Evolutionary conservation across 805 yeast species (phyloP).

Genomic region (Groenewaldozyma tartarivorans): DNA sequence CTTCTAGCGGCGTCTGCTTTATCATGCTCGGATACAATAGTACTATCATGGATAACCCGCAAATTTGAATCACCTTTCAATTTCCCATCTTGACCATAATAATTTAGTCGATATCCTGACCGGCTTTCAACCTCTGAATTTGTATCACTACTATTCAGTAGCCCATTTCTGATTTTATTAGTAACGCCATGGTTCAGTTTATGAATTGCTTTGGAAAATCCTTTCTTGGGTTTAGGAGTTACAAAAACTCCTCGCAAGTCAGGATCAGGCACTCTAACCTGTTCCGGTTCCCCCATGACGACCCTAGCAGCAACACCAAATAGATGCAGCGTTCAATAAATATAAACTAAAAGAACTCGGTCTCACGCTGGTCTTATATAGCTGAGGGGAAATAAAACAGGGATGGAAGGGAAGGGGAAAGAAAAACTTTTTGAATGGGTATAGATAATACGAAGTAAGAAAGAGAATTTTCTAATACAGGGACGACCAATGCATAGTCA

Average conservation of each 20-base stretch:
- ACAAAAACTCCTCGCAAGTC: constrained; percentile 14
- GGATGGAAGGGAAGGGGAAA: no score
- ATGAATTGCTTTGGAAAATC: constrained; percentile 14
- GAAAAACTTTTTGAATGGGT: no score
- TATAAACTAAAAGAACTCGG: no score
- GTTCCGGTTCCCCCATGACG: no score
- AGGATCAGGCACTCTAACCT: constrained; percentile 4
- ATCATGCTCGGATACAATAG: background rate
- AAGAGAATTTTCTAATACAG: no score
- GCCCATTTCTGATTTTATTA: constrained; percentile 11
- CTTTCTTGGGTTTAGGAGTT: constrained; percentile 14
- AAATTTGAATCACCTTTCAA: constrained; percentile 11
- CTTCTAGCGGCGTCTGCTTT: background rate
- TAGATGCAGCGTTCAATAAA: no score
- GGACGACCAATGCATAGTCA: no score
- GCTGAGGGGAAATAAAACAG: no score
- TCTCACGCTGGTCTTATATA: no score
- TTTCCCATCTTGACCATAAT: constrained; percentile 9
- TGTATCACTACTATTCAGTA: constrained; percentile 11
- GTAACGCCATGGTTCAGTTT: constrained; percentile 13
- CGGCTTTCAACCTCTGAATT: constrained; percentile 7
- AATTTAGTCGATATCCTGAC: constrained; percentile 3
- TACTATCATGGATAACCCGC: constrained; percentile 13
- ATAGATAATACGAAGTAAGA: no score
- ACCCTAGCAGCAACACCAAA: no score